Percentiles rank a stretch among this genome's conserved stretches.
These are phyloP conservation scores for Marasmius oreades DNA, from an alignment of 1,284 basidiomycete genomes.

Conservation along the genomic window DNA sequence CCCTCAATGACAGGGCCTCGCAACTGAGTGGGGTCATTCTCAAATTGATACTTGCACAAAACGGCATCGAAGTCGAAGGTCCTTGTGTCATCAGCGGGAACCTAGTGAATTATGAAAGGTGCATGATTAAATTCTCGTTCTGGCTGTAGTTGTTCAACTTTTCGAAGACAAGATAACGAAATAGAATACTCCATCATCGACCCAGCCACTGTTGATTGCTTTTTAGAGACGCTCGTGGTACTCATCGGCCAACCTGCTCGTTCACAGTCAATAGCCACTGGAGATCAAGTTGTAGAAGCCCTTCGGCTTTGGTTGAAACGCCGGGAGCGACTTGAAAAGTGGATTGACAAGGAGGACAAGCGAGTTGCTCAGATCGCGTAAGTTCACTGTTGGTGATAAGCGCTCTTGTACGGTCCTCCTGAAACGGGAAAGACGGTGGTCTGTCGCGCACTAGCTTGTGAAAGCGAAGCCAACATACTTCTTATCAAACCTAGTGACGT, in stretches of 20 bases:
- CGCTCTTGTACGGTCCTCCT: slow-evolving; percentile 1
- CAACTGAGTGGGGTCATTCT: background rate
- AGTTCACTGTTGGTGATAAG: background rate
- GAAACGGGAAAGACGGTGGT: slow-evolving; percentile 9
- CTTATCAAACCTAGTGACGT: background rate
- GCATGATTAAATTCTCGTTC: background rate
- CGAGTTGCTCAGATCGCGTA: background rate
- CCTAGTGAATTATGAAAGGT: background rate
- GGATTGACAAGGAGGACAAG: background rate
- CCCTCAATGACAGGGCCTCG: background rate
- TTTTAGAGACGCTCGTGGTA: background rate
- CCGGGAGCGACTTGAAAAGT: background rate
- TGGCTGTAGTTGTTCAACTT: background rate
- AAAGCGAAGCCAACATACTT: slow-evolving; percentile 3
- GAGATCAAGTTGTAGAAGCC: background rate
- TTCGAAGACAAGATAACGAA: too few relatives aligned
- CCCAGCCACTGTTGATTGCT: background rate
- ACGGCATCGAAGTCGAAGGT: background rate
- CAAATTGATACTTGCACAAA: background rate
- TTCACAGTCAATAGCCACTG: background rate
- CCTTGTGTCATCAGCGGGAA: background rate
- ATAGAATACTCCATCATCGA: background rate
- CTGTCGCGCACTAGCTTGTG: slow-evolving; percentile 7
- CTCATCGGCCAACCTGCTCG: background rate
- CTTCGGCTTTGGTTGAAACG: background rate